A percentile compares a stretch with the other conserved stretches of the same genome.
Evolutionary conservation across 768 basidiomycete genomes (phyloP).

Genomic region (Hygrocybe punicea): DNA sequence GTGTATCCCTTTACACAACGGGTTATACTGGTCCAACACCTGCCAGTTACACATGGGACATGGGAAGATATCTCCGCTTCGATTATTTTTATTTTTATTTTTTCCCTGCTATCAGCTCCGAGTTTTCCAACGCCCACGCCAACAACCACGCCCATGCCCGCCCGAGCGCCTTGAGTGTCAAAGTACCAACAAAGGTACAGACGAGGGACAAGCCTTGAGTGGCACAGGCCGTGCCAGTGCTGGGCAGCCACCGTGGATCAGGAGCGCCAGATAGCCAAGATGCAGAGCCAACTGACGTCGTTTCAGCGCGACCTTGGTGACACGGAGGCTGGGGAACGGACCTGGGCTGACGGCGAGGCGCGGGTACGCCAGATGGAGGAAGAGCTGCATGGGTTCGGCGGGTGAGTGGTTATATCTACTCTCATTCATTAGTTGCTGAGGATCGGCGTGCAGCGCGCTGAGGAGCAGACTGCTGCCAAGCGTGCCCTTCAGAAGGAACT

Average conservation of each 20-base stretch:
- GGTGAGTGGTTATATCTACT: slow-evolving; percentile 43
- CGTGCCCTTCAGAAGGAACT: slow-evolving; percentile 73
- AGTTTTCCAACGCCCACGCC: too few species aligned
- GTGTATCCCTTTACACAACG: too few species aligned
- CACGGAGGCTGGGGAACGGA: slow-evolving; percentile 50
- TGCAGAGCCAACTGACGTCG: slow-evolving; percentile 72
- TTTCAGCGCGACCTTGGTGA: slow-evolving; percentile 73
- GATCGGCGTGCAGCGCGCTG: slow-evolving; percentile 54
- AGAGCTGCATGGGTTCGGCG: slow-evolving; percentile 69
- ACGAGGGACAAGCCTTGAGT: slow-evolving; percentile 32
- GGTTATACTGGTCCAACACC: too few species aligned
- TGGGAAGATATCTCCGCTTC: too few species aligned
- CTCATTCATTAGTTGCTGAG: too few species aligned
- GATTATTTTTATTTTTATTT: too few species aligned
- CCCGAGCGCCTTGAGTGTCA: too few species aligned
- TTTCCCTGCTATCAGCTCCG: too few species aligned
- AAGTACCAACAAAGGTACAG: too few species aligned
- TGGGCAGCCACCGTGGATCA: slow-evolving; percentile 61
- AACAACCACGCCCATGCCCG: too few species aligned
- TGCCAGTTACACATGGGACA: too few species aligned
- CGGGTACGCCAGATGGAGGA: slow-evolving; percentile 67
- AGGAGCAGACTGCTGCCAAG: slow-evolving; percentile 68
- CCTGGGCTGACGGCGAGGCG: slow-evolving; percentile 52
- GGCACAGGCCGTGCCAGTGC: slow-evolving; percentile 44
- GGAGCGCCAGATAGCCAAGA: slow-evolving; percentile 85